These are phyloP conservation scores for Wickerhamiella sergipiensis DNA, from an alignment of 805 yeast genomes.

Conservation along the genomic window DNA sequence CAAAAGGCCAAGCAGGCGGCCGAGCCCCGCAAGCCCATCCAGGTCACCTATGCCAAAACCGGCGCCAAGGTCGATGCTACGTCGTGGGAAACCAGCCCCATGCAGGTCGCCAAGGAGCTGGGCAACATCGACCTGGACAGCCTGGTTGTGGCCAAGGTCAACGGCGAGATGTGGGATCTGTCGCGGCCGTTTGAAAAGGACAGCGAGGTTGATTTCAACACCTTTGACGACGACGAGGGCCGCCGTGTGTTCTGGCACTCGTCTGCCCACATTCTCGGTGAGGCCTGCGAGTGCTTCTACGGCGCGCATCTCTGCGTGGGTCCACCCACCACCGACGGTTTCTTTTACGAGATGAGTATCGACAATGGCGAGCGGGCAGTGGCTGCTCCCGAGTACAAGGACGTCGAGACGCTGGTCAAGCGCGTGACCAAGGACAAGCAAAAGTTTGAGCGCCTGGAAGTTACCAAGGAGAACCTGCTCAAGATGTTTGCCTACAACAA, in stretches of 20 bases:
- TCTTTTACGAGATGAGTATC: constrained; percentile 90
- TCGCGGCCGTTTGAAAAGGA: constrained; percentile 83
- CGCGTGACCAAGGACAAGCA: constrained; percentile 90
- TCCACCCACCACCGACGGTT: constrained; percentile 96
- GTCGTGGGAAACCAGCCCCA: constrained; percentile 82
- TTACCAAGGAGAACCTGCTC: constrained; percentile 82
- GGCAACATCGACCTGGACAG: constrained; percentile 81
- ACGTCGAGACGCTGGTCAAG: constrained; percentile 75
- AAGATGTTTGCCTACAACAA: constrained; percentile 92
- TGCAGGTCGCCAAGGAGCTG: constrained; percentile 69
- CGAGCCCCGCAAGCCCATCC: constrained; percentile 49
- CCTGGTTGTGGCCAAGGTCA: constrained; percentile 80
- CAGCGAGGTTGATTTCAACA: constrained; percentile 59
- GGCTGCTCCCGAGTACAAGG: constrained; percentile 68
- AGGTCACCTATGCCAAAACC: constrained; percentile 64
- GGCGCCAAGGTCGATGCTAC: constrained; percentile 68
- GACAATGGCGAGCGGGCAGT: constrained; percentile 63
- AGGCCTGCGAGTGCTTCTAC: constrained; percentile 90
- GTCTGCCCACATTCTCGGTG: constrained; percentile 95
- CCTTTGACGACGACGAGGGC: constrained; percentile 90
- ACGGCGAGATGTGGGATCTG: constrained; percentile 88
- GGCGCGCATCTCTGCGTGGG: constrained; percentile 91
- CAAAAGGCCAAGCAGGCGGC: constrained; percentile 60
- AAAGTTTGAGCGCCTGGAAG: constrained; percentile 81
- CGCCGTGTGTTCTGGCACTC: constrained; percentile 97